Base-by-base conservation (phyloP, 2,329 filamentous ascomycete genomes). In the Penicillium janthinellum region DNA sequence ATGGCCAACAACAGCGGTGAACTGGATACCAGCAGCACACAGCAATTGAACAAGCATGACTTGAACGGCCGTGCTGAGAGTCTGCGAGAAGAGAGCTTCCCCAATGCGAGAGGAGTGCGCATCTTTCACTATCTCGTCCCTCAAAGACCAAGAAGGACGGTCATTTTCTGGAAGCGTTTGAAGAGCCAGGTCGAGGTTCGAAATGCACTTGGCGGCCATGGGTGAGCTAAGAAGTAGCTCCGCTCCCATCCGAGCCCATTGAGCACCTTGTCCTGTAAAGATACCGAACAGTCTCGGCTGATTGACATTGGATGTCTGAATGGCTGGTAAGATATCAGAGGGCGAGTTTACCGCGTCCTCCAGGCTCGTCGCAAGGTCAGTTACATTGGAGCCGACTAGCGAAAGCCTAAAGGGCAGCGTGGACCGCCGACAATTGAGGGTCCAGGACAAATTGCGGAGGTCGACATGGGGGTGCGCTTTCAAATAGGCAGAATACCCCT, bases 1-100 rank as follows among this genome's bases (percentile, higher is more conserved):
- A 63, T 84, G 82, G 2, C 82, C 82, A 2, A 82, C 73, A 0
- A 81, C 78, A 1, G 72, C 73, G 1, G 59, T 39, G 5, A 79
- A 73, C 0, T 54, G 47, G 17, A 82, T 56, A 3, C 74, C 74
- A 5, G 74, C 75, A 0, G 67, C 59, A 0, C 57, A 57, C 2
- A 75, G 61, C 14, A 73, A 49, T n/a, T 70, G 58, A 4, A 73
- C 66, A 3, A 73, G 54, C 5, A 64, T 57, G 14, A 75, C 64
- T 28, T 75, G 72, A 12, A 75, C 50, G 0, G 70, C 70, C 0
- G 70, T 69, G 22, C 68, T 68, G 5, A 72, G 48, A 2, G 69
- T 54, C 22, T 68, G 72, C 2, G 64, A 69, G 34, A 73, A 66
- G 1, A 63, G 55, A 4, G 67, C 66, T 34, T 69, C 59, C 1